Conservation (phyloP, 495 filamentous ascomycete genomes). For the Venustampulla echinocandica region DNA sequence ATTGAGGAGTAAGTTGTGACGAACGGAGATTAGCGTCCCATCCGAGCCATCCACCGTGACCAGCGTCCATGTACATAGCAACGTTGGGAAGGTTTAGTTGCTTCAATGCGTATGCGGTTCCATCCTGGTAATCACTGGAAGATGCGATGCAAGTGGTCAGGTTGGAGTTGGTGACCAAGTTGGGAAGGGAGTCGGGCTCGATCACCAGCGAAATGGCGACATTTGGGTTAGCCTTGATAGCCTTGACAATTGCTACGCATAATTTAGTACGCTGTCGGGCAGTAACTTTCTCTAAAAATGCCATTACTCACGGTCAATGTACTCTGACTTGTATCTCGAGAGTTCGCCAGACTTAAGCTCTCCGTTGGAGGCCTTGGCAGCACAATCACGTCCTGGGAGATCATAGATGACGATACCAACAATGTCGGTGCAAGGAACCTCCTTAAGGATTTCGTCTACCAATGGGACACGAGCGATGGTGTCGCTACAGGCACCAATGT, state of each 20-base stretch:
- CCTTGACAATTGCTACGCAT: conserved; percentile 44
- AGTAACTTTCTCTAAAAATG: neutral
- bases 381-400: conserved; percentile 68
- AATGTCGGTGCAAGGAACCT: conserved; percentile 26
- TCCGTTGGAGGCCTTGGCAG: conserved; percentile 67
- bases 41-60: conserved; percentile 74
- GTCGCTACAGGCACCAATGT: conserved; percentile 28
- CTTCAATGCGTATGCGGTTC: conserved; percentile 65
- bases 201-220: conserved; percentile 46
- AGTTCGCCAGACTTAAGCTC: conserved; percentile 50
- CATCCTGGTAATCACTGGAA: conserved; percentile 53
- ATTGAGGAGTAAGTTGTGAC: neutral
- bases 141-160: conserved; percentile 55
- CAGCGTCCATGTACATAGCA: conserved; percentile 74
- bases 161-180: conserved; percentile 68
- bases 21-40: conserved; percentile 62
- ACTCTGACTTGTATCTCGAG: conserved; percentile 49
- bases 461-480: conserved; percentile 36
- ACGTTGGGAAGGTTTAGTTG: conserved; percentile 71
- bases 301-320: conserved; percentile 51
- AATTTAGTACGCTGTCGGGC: neutral
- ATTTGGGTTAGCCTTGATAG: conserved; percentile 46
- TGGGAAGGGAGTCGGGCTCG: conserved; percentile 74
- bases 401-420: conserved; percentile 57
- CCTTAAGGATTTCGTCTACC: conserved; percentile 34